Evolutionary conservation across 2,329 filamentous ascomycete genomes (phyloP), one percentile per base, ranked within the genome.

Genomic region (Dothideomycetes sp.): DNA sequence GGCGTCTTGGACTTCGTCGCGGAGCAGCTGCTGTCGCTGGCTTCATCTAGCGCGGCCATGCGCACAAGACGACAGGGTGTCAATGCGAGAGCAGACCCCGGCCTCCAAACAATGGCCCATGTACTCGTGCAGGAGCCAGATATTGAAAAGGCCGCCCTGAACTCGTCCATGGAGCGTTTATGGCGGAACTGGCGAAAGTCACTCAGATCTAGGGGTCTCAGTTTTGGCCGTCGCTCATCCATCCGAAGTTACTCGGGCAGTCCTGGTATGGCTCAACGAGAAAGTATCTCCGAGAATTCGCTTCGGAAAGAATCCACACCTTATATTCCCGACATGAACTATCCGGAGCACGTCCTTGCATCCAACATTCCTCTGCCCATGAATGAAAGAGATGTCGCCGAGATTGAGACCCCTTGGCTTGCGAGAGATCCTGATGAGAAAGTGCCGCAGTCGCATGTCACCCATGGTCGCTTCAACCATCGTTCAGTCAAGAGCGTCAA

Each of bases 131-230:
- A 93, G 52, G 89, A 96, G 52, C 66, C 78, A 40, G 91, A 98
- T 56, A 85, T 95, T 71, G 91, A 96, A 56, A 85, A 88, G 49
- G 76, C 96, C 47, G 89, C 89, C 5, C 70, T 96, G 44, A 93
- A 94, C 55, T 75, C 87, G 42, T 88, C 85, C 2, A 67, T 98
- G 2, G 91, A 91, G 15, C 73, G 88, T 36, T 68, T 96, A 32
- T 98, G 91, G 91, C 77, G 91, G 51, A 83, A 84, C 18, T 98
- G 91, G 91, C 86, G 91, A 63, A 94, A 94, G 65, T 77, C 82
- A 46, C 72, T 84, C 50, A 75, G 84, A 22, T 9, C 36, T 12
- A 37, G 35, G 4, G 17, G 15, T 10, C 30, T 18, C 31, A 17
- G n/a, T 22, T 12, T 39, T 19, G 37, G n/a, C 9, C 14, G 33